Base-by-base conservation (phyloP, 2,329 filamentous ascomycete genomes). In the Clarireedia sp. region DNA sequence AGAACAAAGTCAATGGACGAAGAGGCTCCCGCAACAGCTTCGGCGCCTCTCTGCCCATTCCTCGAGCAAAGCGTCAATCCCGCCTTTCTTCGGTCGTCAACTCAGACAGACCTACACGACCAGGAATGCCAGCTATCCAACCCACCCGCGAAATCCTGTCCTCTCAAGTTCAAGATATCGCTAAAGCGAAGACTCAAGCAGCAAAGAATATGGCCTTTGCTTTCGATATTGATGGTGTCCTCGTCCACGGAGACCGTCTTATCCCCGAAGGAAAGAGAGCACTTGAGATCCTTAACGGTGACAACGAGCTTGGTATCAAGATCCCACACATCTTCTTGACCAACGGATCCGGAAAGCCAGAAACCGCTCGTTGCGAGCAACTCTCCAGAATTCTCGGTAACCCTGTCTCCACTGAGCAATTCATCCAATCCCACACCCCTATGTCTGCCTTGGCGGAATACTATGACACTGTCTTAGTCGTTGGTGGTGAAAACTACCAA, bases 181-280 rank as follows among this genome's bases (percentile, higher is more conserved):
- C 79, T 63, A 71, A 78, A 55, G 79, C 84, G 63, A 87, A 86
- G 73, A 85, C 87, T 1, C 29, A 48, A n/a, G 51, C 51, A 23
- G 51, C 51, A 48, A 54, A 54, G 33, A 37, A 54, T 74, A 89
- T 90, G 85, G 84, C 85, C 6, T 90, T 90, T 62, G 87, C 85
- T 65, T 91, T 90, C 61, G 87, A 90, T 69, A 85, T 85, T 59
- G 82, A 90, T 64, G 86, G 86, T 74, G 86, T 90, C 57, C 76
- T 89, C 23, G 85, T 88, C 55, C 85, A 88, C 71, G 85, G 85
- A 66, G 84, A 86, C 71, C 76, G 84, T 56, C 72, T 86, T 57
- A 88, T 89, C 60, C 82, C 83, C 43, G 79, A 87, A 72, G 85
- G 82, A 58, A 75, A 79, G 65, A 77, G 80, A 56, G 81, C 80